Evolutionary conservation across 2,329 filamentous ascomycete genomes (phyloP).

Genomic region (Fusarium heterosporum): DNA sequence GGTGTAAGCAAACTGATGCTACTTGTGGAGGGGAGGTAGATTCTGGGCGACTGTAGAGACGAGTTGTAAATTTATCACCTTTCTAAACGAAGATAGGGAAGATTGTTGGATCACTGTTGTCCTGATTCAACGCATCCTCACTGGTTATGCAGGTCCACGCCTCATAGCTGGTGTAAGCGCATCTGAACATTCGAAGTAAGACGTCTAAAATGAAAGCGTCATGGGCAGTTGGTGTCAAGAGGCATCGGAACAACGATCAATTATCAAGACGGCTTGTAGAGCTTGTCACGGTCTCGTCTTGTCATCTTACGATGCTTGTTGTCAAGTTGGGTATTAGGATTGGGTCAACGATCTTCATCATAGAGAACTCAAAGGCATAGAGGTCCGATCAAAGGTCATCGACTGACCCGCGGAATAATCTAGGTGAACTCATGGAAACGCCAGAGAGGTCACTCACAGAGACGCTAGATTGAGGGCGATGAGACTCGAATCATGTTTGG

Average conservation of each 20-base stretch:
- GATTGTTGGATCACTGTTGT: background rate
- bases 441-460: too few species aligned
- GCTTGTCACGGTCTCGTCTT: slow-evolving; percentile 2
- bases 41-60: background rate
- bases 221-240: background rate
- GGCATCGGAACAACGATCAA: background rate
- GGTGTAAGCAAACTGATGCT: background rate
- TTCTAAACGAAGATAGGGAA: background rate
- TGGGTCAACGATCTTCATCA: background rate
- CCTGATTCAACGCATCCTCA: background rate
- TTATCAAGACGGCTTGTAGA: slow-evolving; percentile 29
- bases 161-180: background rate
- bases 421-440: too few species aligned
- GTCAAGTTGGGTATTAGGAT: background rate
- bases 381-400: too few species aligned
- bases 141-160: background rate
- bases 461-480: too few species aligned
- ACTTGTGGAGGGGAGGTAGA: background rate
- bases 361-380: background rate
- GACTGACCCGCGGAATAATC: too few species aligned
- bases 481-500: too few species aligned
- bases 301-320: slow-evolving; percentile 7
- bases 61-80: background rate
- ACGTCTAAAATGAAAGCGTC: background rate
- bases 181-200: background rate